These are phyloP conservation scores for Testicularia cyperi DNA, from an alignment of 1,284 basidiomycete species.

Conservation along the genomic window DNA sequence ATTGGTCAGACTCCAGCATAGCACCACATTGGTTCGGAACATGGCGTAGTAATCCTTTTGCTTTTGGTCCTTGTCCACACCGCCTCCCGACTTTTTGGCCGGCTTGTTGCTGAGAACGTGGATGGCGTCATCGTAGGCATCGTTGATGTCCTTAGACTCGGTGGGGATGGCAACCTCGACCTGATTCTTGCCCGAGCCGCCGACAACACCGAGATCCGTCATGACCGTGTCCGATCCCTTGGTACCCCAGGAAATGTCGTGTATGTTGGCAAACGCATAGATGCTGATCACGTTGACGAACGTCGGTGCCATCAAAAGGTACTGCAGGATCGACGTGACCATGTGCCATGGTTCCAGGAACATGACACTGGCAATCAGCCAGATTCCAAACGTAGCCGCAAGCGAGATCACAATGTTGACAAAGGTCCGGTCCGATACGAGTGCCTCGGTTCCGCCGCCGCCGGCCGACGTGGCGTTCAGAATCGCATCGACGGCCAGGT, in stretches of 20 bases:
- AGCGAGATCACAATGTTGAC: constrained; percentile 57
- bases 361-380: constrained; percentile 51
- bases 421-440: constrained; percentile 47
- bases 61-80: constrained; percentile 46
- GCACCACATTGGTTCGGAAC: constrained; percentile 84
- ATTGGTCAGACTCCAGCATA: constrained; percentile 69
- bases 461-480: constrained; percentile 20
- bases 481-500: constrained; percentile 47
- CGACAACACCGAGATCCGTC: constrained; percentile 54
- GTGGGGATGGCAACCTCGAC: constrained; percentile 56
- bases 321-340: constrained; percentile 57
- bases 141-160: constrained; percentile 54
- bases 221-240: constrained; percentile 54
- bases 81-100: constrained; percentile 11
- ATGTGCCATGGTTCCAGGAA: constrained; percentile 59
- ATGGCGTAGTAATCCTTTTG: constrained; percentile 63
- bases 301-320: constrained; percentile 53
- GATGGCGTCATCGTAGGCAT: constrained; percentile 57
- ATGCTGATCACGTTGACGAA: constrained; percentile 59
- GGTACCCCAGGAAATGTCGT: constrained; percentile 57
- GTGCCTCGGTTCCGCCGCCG: constrained; percentile 17
- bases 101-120: constrained; percentile 50
- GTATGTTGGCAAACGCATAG: constrained; percentile 58
- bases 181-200: constrained; percentile 24
- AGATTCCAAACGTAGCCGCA: constrained; percentile 56